Conservation (phyloP, 768 basidiomycete genomes). For the Termitomyces sp. region DNA sequence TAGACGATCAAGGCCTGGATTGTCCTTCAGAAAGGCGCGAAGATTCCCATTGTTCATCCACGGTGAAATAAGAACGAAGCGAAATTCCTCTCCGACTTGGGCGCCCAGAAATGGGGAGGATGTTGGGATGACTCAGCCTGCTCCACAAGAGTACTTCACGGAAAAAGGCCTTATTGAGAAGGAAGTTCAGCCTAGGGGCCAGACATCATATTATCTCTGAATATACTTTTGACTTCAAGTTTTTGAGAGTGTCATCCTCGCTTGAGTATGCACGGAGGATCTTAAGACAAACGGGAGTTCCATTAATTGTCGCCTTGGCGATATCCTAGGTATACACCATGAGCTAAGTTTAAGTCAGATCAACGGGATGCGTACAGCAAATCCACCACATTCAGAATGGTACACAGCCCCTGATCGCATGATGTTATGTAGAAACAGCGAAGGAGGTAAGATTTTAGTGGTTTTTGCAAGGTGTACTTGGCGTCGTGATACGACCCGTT, state of each 20-base stretch:
- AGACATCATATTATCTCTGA: background rate
- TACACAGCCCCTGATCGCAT: background rate
- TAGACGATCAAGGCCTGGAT: slow-evolving; percentile 23
- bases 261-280: slow-evolving; percentile 16
- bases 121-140: slow-evolving; percentile 22
- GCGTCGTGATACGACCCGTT: slow-evolving; percentile 10
- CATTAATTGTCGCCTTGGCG: slow-evolving; percentile 11
- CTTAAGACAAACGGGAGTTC: slow-evolving; percentile 16
- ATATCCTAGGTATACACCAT: slow-evolving; percentile 15
- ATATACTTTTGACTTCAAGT: slow-evolving; percentile 14
- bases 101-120: slow-evolving; percentile 23
- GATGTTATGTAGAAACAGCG: slow-evolving; percentile 17
- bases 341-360: background rate
- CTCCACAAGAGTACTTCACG: slow-evolving; percentile 21
- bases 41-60: slow-evolving; percentile 22
- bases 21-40: slow-evolving; percentile 15
- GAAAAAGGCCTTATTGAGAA: slow-evolving; percentile 15
- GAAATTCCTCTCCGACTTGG: background rate
- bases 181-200: background rate
- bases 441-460: slow-evolving; percentile 18
- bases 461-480: slow-evolving; percentile 14
- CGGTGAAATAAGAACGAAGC: slow-evolving; percentile 18
- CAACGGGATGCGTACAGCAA: slow-evolving; percentile 18
- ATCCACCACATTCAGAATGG: slow-evolving; percentile 22
- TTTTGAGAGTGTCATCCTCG: slow-evolving; percentile 5